A percentile compares a stretch with the other conserved stretches of the same genome.
These are phyloP conservation scores for Fusarium albosuccineum DNA, from an alignment of 2,329 filamentous ascomycete species.

Conservation along the genomic window DNA sequence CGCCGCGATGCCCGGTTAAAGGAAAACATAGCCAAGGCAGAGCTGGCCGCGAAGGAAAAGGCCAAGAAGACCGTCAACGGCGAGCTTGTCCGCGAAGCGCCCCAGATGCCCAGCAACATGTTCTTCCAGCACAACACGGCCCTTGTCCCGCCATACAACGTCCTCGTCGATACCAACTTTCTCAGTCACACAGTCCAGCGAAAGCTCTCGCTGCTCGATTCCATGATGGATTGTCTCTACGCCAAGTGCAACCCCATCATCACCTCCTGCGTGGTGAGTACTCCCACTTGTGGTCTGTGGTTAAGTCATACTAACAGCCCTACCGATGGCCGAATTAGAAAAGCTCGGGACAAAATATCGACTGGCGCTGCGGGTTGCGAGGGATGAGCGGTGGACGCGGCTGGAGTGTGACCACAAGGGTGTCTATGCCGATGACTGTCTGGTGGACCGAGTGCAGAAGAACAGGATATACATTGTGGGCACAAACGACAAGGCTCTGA, in stretches of 20 bases:
- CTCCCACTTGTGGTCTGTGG: too few species aligned
- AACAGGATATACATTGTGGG: constrained; percentile 83
- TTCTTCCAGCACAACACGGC: constrained; percentile 93
- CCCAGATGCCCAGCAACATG: constrained; percentile 84
- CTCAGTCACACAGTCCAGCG: constrained; percentile 90
- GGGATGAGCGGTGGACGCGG: constrained; percentile 90
- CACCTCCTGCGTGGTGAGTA: constrained; percentile 70
- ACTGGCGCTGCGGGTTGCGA: constrained; percentile 85
- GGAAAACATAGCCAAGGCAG: constrained; percentile 79
- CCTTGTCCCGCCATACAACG: constrained; percentile 81
- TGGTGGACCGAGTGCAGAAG: constrained; percentile 80
- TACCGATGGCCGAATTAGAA: constrained; percentile 83
- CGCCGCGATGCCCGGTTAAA: constrained; percentile 84
- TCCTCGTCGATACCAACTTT: constrained; percentile 85
- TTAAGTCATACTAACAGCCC: background rate
- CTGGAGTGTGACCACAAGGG: constrained; percentile 93
- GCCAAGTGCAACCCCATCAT: constrained; percentile 92
- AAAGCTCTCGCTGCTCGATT: constrained; percentile 88
- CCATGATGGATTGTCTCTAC: constrained; percentile 94
- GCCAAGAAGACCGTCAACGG: constrained; percentile 67
- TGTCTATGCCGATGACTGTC: constrained; percentile 84
- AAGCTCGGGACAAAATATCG: constrained; percentile 91
- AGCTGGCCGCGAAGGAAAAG: constrained; percentile 69
- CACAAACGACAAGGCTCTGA: constrained; percentile 83
- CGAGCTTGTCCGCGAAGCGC: constrained; percentile 81